Evolutionary conservation across 805 yeast species (phyloP).

Genomic region (Ogataea trehaloabstinens): DNA sequence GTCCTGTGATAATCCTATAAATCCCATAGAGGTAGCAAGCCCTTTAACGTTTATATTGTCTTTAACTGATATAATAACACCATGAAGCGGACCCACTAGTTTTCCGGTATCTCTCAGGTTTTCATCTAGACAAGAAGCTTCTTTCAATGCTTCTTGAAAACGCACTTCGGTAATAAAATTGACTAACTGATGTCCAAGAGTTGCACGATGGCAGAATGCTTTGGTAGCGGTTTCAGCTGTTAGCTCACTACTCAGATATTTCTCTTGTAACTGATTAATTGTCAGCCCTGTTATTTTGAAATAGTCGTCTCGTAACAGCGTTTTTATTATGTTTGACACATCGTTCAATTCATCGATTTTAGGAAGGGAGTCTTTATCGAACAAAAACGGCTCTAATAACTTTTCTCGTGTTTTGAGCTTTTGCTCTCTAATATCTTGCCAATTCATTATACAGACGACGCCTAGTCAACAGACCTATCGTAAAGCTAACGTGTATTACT

Average conservation of each 20-base stretch:
- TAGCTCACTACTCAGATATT: constrained; percentile 28
- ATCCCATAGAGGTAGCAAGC: constrained; percentile 48
- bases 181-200: constrained; percentile 53
- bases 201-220: constrained; percentile 58
- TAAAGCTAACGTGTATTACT: too few relatives aligned
- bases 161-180: constrained; percentile 44
- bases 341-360: constrained; percentile 5
- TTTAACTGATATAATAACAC: constrained; percentile 50
- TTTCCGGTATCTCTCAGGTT: constrained; percentile 46
- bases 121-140: constrained; percentile 55
- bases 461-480: neutral
- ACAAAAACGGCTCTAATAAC: constrained; percentile 1
- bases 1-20: constrained; percentile 34
- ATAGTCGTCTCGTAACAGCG: constrained; percentile 33
- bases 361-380: constrained; percentile 2
- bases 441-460: constrained; percentile 4
- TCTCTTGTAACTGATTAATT: constrained; percentile 3
- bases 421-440: constrained; percentile 7
- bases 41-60: constrained; percentile 49
- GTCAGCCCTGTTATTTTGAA: constrained; percentile 36
- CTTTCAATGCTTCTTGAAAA: constrained; percentile 54
- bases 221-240: constrained; percentile 44
- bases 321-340: constrained; percentile 21
- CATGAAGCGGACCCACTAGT: constrained; percentile 61
- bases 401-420: constrained; percentile 2